phyloP scores from a whole-genome alignment of 2,329 filamentous ascomycete genomes.

The Whalleya microplaca region DNA sequence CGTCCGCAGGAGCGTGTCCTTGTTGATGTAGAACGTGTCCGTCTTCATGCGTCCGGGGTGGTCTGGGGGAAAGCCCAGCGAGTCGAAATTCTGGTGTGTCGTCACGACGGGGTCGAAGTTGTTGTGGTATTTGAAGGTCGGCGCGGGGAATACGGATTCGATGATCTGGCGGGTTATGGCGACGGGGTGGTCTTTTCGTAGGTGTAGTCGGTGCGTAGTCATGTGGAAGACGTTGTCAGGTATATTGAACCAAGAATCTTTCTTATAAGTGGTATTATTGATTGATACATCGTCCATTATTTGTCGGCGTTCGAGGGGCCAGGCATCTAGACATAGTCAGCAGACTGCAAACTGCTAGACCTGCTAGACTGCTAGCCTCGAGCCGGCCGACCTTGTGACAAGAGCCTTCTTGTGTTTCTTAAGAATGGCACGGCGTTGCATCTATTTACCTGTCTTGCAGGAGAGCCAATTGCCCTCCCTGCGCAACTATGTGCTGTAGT shows the following conservation, averaged over 20 bases:
- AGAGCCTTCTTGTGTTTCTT: conserved; percentile 23
- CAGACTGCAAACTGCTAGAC: conserved; percentile 9
- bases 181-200: conserved; percentile 88
- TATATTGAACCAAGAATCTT: conserved; percentile 85
- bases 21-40: conserved; percentile 96
- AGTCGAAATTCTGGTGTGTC: conserved; percentile 90
- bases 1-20: conserved; percentile 80
- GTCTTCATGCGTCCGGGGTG: conserved; percentile 86
- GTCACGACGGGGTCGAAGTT: conserved; percentile 82
- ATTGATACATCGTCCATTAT: conserved; percentile 54
- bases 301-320: conserved; percentile 21
- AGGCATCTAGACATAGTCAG: conserved; percentile 21
- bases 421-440: conserved; percentile 6
- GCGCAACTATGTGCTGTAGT: conserved; percentile 24
- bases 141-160: conserved; percentile 79
- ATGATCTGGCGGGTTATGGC: conserved; percentile 91
- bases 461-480: no score
- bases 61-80: conserved; percentile 85
- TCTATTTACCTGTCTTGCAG: conserved; percentile 11
- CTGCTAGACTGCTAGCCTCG: conserved; percentile 2
- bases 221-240: conserved; percentile 74
- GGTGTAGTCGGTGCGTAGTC: conserved; percentile 79
- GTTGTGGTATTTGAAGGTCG: conserved; percentile 77
- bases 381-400: conserved; percentile 34
- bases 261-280: conserved; percentile 65